These are phyloP conservation scores for Metrosideros polymorpha DNA, from an alignment of 441 rosid species.

Conservation along the genomic window DNA sequence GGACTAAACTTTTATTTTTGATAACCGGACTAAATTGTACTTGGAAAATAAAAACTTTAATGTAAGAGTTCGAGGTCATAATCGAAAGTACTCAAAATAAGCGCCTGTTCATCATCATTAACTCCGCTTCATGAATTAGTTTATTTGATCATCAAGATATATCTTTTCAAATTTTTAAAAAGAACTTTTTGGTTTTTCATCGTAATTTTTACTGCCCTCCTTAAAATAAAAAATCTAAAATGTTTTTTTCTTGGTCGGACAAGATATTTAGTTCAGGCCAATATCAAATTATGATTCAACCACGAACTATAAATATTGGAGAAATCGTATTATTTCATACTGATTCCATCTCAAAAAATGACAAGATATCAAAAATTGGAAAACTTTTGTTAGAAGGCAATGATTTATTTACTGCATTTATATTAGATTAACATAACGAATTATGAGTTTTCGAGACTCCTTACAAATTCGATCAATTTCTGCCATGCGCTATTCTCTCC, in stretches of 20 bases:
- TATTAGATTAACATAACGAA: rapidly evolving
- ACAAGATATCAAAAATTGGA: neutral
- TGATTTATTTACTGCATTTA: neutral
- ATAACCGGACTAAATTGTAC: too few relatives aligned
- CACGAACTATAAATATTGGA: neutral
- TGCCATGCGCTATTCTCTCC: neutral
- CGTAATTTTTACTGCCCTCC: neutral
- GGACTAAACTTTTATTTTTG: too few relatives aligned
- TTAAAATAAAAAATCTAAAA: neutral
- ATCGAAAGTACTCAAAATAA: too few relatives aligned
- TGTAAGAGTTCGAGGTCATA: too few relatives aligned
- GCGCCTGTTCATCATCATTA: too few relatives aligned
- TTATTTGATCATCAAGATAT: too few relatives aligned
- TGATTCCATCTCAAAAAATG: neutral
- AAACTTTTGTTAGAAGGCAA: neutral
- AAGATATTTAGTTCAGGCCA: neutral
- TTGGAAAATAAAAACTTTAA: too few relatives aligned
- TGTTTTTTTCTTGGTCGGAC: neutral
- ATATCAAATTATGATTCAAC: neutral
- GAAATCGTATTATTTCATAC: neutral
- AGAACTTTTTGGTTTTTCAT: neutral
- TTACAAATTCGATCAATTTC: neutral
- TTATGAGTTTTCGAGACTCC: neutral
- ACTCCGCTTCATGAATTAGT: too few relatives aligned
- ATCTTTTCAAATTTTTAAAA: too few relatives aligned